Evolutionary conservation across 23 red algal species (phyloP), one percentile per base, ranked within the genome.

Genomic region (Cyanidiococcus yangmingshanensis): DNA sequence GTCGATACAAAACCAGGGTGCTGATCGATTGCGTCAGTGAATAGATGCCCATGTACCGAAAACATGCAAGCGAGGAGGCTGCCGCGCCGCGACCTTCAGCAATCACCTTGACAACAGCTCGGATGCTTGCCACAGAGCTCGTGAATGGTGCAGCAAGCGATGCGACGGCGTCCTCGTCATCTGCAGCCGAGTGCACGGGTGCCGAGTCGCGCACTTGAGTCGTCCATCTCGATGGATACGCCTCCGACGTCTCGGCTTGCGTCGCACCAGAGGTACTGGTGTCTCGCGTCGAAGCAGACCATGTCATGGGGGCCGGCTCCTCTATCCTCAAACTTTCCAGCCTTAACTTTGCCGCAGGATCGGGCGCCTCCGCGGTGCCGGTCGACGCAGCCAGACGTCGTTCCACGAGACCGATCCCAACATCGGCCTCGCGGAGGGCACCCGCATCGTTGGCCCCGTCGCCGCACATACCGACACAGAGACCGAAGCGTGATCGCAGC

Each of bases 371-470:
- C 12, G 12, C 45, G 21, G 45, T 15, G 45, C 12, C 45, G 16
- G 7, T 7, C 63, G 63, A 71, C 32, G 15, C 63, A 29, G 12
- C 12, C 7, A 32, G 12, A 30, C 63, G 63, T 25, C 39, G 40
- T 45, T 77, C 80, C 21, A 59, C 33, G 2, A 83, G 80, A 50
- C 58, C 38, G 26, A 83, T 21, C 0, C 80, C 80, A 41, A 83
- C 80, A 2, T 51, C 35, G 27, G 80, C 80, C 37, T 83, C 80
- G 26, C 67, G 59, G 59, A 83, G 57, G 1, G 80, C 80, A 21
- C 63, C 57, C 36, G 80, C 80, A 68, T 83, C 80, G 38, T 83
- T 83, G 24, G 80, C 80, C 25, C 80, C 80, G 57, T 83, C 80
- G 0, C 80, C 80, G 34, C 80, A 83, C 80, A 83, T 83, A 3